Evolutionary conservation across 306 rosid genomes (phyloP).

Genomic region (Sphenostylis stenocarpa): DNA sequence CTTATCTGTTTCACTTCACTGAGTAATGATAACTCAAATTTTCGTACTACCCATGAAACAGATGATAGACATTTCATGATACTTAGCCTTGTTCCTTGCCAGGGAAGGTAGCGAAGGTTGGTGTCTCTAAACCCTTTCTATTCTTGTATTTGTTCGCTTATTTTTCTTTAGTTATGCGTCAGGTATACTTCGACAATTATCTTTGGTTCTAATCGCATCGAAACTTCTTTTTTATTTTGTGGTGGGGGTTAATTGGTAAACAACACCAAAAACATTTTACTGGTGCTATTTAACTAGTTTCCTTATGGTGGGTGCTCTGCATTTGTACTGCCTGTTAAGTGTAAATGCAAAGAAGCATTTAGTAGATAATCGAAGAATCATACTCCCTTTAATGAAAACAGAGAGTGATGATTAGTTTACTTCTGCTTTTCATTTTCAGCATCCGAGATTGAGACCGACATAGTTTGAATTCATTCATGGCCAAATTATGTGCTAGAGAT

Average conservation of each 20-base stretch:
- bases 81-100: neutral
- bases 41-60: conserved; percentile 24
- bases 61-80: conserved; percentile 22
- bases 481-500: conserved; percentile 1
- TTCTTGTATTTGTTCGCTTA: neutral
- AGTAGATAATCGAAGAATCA: conserved; percentile 16
- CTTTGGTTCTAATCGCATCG: neutral
- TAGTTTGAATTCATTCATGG: neutral
- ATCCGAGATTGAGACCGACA: neutral
- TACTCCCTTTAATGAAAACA: conserved; percentile 19
- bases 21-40: conserved; percentile 20
- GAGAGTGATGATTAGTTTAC: conserved; percentile 28
- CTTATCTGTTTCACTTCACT: conserved; percentile 2
- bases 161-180: neutral
- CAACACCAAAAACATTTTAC: neutral
- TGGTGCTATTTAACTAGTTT: neutral
- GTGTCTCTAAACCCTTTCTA: neutral
- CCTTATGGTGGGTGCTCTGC: conserved; percentile 25
- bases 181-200: neutral
- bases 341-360: conserved; percentile 39
- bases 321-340: conserved; percentile 19
- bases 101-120: conserved; percentile 13
- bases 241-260: neutral
- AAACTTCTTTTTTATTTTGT: neutral
- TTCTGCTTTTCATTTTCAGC: conserved; percentile 38